Evolutionary conservation across 371 early-diverging fungal genomes (phyloP), one percentile per base, ranked within the genome.

Genomic region (Mucor piriformis): DNA sequence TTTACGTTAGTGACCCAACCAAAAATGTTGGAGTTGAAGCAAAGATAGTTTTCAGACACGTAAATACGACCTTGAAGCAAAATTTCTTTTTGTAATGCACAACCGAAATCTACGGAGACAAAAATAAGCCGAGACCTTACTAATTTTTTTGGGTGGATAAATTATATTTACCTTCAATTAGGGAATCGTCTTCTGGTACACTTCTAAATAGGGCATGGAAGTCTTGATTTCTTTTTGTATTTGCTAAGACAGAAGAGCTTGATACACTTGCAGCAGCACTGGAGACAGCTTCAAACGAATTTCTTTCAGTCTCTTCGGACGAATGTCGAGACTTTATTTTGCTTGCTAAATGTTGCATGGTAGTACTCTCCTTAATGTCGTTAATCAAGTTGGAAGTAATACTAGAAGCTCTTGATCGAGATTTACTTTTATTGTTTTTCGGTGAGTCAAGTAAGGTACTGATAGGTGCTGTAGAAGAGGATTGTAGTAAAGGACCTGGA

Each of bases 21-120:
- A 75, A 97, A 91, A 56, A 97, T 95, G 69, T 94, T 96, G 52
- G 97, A 91, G 69, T 96, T 88, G 65, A 97, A 97, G 71, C 95
- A 94, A 4, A 96, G 72, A 46, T 91, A 83, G 71, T 88, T 85
- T 53, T 92, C 90, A 12, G 95, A 92, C 54, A 96, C 68, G 69
- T 92, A 97, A 49, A 96, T 69, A 16, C 94, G 85, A 2, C 98
- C 98, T 65, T 97, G 98, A 4, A 96, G 84, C 8, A 92, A 77
- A 32, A 97, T 95, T 49, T 97, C 97, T 49, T 91, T 92, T 67
- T 96, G 96, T 32, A 96, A 80, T 12, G 96, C 96, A 66, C 95
- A 94, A 0, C 89, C 88, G 71, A 89, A 96, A 71, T 92, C 95
- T 89, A 65, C 25, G n/a, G 16, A 2, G n/a, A 29, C 29, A 29